Conservation (phyloP, 176 grass and related monocot genomes). For the Aegilops longissima region DNA sequence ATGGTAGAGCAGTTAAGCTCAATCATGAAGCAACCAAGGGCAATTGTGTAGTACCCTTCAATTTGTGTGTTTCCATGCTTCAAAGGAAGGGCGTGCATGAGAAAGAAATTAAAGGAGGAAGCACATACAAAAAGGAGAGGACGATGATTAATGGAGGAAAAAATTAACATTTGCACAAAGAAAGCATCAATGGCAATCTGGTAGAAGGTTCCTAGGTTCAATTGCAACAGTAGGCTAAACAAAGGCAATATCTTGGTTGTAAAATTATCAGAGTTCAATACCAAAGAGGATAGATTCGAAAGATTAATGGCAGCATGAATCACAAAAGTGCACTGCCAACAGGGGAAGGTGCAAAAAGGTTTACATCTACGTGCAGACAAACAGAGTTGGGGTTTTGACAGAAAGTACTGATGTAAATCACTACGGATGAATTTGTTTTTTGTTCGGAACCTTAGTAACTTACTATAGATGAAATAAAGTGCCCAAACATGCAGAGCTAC, state of each 20-base stretch:
- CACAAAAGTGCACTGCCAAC: too few relatives aligned
- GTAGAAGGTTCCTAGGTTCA: background rate
- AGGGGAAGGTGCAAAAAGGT: background rate
- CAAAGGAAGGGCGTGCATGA: too few relatives aligned
- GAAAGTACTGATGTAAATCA: background rate
- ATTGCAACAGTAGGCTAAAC: background rate
- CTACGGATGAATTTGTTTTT: too few relatives aligned
- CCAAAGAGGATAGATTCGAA: background rate
- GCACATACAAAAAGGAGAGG: background rate
- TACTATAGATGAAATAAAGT: background rate
- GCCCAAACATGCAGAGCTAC: too few relatives aligned
- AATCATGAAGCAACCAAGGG: too few relatives aligned
- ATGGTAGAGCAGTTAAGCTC: too few relatives aligned
- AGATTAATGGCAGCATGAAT: background rate
- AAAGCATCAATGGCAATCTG: background rate
- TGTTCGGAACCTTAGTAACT: too few relatives aligned
- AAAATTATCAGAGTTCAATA: slow-evolving; percentile 15
- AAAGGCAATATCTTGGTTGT: slow-evolving; percentile 14
- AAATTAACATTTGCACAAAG: background rate
- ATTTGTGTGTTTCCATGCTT: too few relatives aligned
- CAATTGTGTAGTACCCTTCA: too few relatives aligned
- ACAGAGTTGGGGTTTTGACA: background rate
- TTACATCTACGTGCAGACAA: background rate
- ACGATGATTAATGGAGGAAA: background rate
- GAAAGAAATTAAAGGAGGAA: too few relatives aligned